Percentiles rank a stretch among this genome's conserved stretches.
These are phyloP conservation scores for Ophiobolus disseminans DNA, from an alignment of 2,329 filamentous ascomycete genomes.

Conservation along the genomic window DNA sequence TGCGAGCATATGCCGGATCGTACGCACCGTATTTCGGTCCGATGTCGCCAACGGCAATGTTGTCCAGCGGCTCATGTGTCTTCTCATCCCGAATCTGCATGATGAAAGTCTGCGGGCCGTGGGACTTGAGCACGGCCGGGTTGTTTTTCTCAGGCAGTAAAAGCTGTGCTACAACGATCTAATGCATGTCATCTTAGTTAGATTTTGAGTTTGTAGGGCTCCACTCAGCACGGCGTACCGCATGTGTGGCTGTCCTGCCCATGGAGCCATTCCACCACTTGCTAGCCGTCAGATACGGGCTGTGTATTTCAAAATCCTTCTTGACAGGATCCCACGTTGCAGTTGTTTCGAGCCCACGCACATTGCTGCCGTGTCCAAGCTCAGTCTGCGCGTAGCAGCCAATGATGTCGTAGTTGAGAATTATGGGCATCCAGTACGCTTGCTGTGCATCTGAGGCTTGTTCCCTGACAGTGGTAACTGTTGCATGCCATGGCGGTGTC, in stretches of 20 bases:
- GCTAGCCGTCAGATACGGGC: constrained; percentile 59
- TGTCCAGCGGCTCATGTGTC: constrained; percentile 56
- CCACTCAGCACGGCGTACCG: constrained; percentile 31
- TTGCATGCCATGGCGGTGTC: constrained; percentile 16
- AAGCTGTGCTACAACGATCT: constrained; percentile 61
- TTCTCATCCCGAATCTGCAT: constrained; percentile 59
- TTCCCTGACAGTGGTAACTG: constrained; percentile 57
- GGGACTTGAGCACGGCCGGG: constrained; percentile 46
- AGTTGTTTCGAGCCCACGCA: constrained; percentile 58
- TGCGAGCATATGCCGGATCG: neutral
- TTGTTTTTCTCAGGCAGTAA: constrained; percentile 49
- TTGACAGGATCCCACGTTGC: constrained; percentile 56
- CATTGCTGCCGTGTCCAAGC: constrained; percentile 61
- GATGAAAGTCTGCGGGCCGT: constrained; percentile 62
- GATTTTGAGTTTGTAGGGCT: constrained; percentile 14
- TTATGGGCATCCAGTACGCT: constrained; percentile 58
- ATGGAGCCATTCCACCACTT: constrained; percentile 65
- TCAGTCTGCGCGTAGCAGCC: constrained; percentile 62
- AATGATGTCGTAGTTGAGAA: constrained; percentile 59
- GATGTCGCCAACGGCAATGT: constrained; percentile 62
- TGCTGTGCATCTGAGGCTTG: constrained; percentile 58
- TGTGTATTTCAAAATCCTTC: constrained; percentile 60
- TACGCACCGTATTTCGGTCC: constrained; percentile 58
- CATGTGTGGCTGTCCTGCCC: constrained; percentile 62
- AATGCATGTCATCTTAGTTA: constrained; percentile 5